phyloP scores from a whole-genome alignment of 2,329 filamentous ascomycete genomes.

The Beauveria australis region DNA sequence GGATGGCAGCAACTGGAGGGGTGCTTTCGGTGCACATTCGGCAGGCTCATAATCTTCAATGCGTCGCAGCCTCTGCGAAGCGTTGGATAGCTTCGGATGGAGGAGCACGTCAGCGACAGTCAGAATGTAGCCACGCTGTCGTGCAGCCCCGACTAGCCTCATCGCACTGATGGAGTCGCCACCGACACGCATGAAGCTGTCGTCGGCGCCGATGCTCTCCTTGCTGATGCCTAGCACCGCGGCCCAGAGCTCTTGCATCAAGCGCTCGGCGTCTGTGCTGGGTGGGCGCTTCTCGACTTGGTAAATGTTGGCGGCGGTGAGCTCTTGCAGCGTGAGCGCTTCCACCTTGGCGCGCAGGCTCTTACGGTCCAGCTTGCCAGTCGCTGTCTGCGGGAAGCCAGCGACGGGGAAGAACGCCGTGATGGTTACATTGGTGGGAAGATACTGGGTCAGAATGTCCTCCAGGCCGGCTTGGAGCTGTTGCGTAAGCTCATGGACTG shows the following conservation, averaged over 20 bases:
- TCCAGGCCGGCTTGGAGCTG: conserved; percentile 18
- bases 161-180: conserved; percentile 32
- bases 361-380: conserved; percentile 14
- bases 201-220: conserved; percentile 19
- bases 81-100: conserved; percentile 29
- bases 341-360: conserved; percentile 1
- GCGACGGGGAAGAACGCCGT: conserved; percentile 15
- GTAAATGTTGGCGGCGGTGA: neutral
- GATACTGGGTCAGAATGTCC: conserved; percentile 11
- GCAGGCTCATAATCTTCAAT: conserved; percentile 26
- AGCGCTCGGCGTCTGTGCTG: neutral
- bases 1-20: neutral
- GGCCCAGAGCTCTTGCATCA: conserved; percentile 20
- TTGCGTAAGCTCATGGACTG: neutral
- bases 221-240: conserved; percentile 27
- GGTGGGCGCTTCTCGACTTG: neutral
- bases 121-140: conserved; percentile 17
- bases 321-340: neutral
- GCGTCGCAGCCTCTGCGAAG: conserved; percentile 25
- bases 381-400: conserved; percentile 11
- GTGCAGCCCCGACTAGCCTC: conserved; percentile 24
- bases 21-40: neutral
- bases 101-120: conserved; percentile 18
- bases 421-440: conserved; percentile 14
- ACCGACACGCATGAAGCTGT: conserved; percentile 26